phyloP scores from a whole-genome alignment of 768 basidiomycete species.

The Naganishia onofrii region DNA sequence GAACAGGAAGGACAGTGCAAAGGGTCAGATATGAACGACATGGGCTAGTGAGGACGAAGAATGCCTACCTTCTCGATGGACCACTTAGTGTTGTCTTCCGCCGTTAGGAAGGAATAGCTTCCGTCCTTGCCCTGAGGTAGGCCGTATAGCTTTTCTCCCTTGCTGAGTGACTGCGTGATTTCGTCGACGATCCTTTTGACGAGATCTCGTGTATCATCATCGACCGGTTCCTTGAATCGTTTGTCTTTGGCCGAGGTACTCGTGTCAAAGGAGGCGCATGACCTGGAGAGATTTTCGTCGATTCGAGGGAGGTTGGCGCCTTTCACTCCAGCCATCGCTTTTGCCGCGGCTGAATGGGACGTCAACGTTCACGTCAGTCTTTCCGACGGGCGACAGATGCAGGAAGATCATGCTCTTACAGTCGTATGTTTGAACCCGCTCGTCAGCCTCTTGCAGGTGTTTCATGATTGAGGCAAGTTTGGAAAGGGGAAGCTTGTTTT shows the following conservation, averaged over 20 bases:
- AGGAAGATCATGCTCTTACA: neutral
- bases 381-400: neutral
- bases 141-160: neutral
- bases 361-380: too few species aligned
- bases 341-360: neutral
- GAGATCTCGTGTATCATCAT: neutral
- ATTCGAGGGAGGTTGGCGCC: neutral
- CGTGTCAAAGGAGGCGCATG: neutral
- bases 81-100: neutral
- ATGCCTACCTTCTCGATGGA: neutral
- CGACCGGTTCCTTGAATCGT: neutral
- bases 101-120: neutral
- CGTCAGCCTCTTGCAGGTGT: neutral
- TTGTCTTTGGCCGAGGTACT: neutral
- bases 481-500: slow-evolving; percentile 1
- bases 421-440: neutral
- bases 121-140: neutral
- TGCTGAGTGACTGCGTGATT: neutral
- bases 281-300: neutral
- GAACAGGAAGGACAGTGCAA: slow-evolving; percentile 1
- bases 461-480: neutral
- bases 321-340: neutral
- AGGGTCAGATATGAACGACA: neutral
- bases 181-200: neutral
- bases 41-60: slow-evolving; percentile 1